Conservation (phyloP, 768 basidiomycete genomes). For the Roridomyces roridus region DNA sequence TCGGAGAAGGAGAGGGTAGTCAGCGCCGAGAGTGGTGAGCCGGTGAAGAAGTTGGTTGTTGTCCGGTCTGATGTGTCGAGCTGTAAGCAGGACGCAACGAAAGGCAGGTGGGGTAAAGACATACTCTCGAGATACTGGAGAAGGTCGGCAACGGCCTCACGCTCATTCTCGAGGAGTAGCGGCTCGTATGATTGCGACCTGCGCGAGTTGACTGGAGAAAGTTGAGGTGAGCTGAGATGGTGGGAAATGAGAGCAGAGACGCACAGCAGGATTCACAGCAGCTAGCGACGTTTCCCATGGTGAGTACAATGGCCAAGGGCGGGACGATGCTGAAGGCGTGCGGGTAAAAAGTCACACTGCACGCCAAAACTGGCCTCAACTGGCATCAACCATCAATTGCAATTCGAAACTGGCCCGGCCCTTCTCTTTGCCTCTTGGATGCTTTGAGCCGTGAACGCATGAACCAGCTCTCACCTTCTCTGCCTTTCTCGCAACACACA, state of each 20-base stretch:
- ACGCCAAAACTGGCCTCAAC: neutral
- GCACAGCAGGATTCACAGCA: slow-evolving; percentile 87
- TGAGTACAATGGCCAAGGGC: slow-evolving; percentile 4
- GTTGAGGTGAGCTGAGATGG: slow-evolving; percentile 28
- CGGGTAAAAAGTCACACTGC: neutral
- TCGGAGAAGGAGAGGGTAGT: slow-evolving; percentile 98
- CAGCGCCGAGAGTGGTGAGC: slow-evolving; percentile 88
- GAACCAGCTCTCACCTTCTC: no score
- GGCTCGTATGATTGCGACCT: slow-evolving; percentile 90
- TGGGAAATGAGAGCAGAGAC: slow-evolving; percentile 35
- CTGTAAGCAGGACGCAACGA: slow-evolving; percentile 3
- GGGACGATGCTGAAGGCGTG: neutral
- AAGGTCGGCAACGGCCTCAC: slow-evolving; percentile 97
- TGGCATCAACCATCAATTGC: neutral
- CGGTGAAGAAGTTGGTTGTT: slow-evolving; percentile 98
- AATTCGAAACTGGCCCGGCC: neutral
- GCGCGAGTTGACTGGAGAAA: slow-evolving; percentile 70
- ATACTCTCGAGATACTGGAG: slow-evolving; percentile 97
- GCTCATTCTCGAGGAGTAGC: slow-evolving; percentile 87
- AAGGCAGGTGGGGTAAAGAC: slow-evolving; percentile 35
- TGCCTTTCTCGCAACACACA: slow-evolving; percentile 5
- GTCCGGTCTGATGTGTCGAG: slow-evolving; percentile 80
- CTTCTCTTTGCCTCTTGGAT: no score
- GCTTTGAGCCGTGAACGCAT: no score
- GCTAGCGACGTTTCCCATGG: slow-evolving; percentile 79